Percentiles rank a stretch among this genome's conserved stretches.
These are phyloP conservation scores for Jimgerdemannia flammicorona DNA, from an alignment of 192 early-diverging fungal species.

Conservation along the genomic window DNA sequence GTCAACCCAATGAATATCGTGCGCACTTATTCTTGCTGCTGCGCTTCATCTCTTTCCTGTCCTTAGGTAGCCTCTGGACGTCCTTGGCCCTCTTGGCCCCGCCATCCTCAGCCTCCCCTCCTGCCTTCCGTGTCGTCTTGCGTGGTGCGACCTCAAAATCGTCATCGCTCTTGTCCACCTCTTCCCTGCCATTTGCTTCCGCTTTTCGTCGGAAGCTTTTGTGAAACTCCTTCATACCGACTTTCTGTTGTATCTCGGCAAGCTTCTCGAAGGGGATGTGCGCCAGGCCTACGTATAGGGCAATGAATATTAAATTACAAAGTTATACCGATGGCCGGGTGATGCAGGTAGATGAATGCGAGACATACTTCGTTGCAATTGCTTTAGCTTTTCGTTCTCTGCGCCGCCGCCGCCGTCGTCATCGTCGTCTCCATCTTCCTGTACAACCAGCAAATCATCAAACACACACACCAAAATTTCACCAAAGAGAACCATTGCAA, in stretches of 20 bases:
- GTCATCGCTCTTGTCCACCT: slow-evolving; percentile 21
- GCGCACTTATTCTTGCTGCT: slow-evolving; percentile 35
- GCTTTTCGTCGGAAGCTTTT: slow-evolving; percentile 24
- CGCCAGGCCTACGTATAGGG: slow-evolving; percentile 45
- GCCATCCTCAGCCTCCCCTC: slow-evolving; percentile 27
- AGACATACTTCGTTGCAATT: not conserved
- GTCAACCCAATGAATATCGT: not conserved
- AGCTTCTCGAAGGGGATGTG: slow-evolving; percentile 80
- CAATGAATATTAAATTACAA: not conserved
- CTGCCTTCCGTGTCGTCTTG: slow-evolving; percentile 18
- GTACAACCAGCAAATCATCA: not conserved
- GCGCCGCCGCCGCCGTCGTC: not conserved
- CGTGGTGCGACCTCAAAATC: slow-evolving; percentile 25
- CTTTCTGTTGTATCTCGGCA: slow-evolving; percentile 70
- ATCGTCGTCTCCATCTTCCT: not conserved
- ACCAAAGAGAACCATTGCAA: not conserved
- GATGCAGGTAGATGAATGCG: not conserved
- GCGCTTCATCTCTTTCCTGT: slow-evolving; percentile 30
- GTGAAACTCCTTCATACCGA: slow-evolving; percentile 64
- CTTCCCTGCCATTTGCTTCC: slow-evolving; percentile 20
- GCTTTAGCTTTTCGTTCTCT: not conserved
- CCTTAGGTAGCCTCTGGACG: slow-evolving; percentile 33
- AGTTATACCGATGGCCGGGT: not conserved
- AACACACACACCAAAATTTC: not conserved
- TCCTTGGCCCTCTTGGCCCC: slow-evolving; percentile 36